Conservation (phyloP, 73 alveolate genomes). For the Tetrahymena elliotti region DNA sequence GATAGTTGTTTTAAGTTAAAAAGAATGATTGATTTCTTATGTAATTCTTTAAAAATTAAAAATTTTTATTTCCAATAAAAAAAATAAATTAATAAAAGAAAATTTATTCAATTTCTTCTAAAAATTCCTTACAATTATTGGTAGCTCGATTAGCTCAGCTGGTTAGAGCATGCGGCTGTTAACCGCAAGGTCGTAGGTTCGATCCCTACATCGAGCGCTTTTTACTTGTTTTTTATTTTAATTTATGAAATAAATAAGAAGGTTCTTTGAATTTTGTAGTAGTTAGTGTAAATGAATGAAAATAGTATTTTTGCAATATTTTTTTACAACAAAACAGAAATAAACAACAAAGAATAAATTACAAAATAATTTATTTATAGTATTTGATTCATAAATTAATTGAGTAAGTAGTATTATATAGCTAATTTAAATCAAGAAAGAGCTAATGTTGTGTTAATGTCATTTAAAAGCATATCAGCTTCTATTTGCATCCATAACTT, state of each 20-base stretch:
- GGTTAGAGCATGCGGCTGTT: conserved; percentile 4
- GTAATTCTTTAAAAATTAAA: too few species aligned
- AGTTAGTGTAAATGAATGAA: too few species aligned
- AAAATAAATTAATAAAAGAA: too few species aligned
- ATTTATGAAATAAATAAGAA: background rate
- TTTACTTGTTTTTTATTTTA: background rate
- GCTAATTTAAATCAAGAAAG: background rate
- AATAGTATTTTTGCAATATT: background rate
- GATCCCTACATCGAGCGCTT: conserved; percentile 4
- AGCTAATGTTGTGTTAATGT: background rate
- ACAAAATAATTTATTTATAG: background rate
- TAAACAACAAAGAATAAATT: too few species aligned
- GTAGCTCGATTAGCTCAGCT: background rate
- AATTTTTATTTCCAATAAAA: background rate
- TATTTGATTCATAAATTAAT: too few species aligned
- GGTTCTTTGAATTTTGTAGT: too few species aligned
- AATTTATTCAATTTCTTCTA: too few species aligned
- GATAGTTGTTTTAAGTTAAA: too few species aligned
- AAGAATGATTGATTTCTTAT: too few species aligned
- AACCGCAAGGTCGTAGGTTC: conserved; percentile 4
- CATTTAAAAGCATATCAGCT: background rate
- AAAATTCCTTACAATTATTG: background rate
- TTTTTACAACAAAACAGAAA: background rate
- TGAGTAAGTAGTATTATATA: background rate
- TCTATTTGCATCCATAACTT: background rate